A percentile compares a stretch with the other conserved stretches of the same genome.
Conservation (phyloP, 495 filamentous ascomycete species). For the Lasiosphaeriaceae sp. region DNA sequence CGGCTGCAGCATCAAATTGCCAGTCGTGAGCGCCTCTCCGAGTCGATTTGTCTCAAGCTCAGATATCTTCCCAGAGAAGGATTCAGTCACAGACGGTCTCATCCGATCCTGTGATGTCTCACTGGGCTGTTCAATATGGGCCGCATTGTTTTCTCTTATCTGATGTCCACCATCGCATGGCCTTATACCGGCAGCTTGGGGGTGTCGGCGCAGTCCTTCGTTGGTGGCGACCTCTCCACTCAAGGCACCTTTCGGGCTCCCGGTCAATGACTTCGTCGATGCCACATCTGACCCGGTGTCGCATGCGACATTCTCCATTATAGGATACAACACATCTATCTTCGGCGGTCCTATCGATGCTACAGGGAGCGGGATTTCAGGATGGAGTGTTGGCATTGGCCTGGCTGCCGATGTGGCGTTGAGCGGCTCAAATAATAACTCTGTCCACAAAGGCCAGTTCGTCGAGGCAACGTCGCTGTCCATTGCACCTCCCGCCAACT, state of each 20-base stretch:
- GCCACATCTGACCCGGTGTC: conserved; percentile 1
- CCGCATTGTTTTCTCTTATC: too few relatives aligned
- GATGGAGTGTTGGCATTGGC: conserved; percentile 11
- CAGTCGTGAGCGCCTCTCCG: too few relatives aligned
- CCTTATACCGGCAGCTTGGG: too few relatives aligned
- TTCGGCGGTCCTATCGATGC: conserved; percentile 7
- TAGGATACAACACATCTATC: conserved; percentile 17
- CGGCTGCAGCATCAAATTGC: too few relatives aligned
- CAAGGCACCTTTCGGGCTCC: conserved; percentile 12
- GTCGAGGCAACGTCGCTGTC: conserved; percentile 7
- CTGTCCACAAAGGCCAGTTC: neutral
- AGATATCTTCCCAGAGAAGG: too few relatives aligned
- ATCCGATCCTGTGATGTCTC: too few relatives aligned
- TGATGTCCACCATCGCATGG: too few relatives aligned
- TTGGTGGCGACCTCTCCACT: conserved; percentile 3
- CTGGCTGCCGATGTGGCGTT: conserved; percentile 15
- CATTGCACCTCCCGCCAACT: conserved; percentile 7
- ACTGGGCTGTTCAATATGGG: too few relatives aligned
- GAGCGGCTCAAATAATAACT: neutral
- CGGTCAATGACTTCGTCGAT: conserved; percentile 1
- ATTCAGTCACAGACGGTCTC: too few relatives aligned
- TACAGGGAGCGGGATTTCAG: conserved; percentile 1
- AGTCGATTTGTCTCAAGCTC: too few relatives aligned
- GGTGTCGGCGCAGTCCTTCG: conserved; percentile 1
- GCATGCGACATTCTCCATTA: conserved; percentile 7